A percentile compares a stretch with the other conserved stretches of the same genome.
Evolutionary conservation across 345 rosid species (phyloP).

Genomic region (Noccaea caerulescens): DNA sequence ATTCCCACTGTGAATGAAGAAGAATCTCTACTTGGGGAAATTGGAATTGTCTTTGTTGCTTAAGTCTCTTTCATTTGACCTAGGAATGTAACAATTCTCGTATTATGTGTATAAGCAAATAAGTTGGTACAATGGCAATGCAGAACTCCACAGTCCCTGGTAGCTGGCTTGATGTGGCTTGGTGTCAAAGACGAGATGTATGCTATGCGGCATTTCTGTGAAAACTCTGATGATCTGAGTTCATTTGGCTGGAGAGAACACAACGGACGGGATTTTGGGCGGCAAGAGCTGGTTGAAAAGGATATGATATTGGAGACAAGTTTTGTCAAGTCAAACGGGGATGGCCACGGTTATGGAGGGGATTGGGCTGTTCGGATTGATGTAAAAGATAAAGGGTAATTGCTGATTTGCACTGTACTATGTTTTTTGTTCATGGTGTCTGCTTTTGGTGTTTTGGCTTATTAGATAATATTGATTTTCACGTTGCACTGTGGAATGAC

Average conservation of each 20-base stretch:
- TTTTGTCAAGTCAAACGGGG: conserved; percentile 75
- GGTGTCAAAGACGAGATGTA: conserved; percentile 85
- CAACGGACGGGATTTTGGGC: conserved; percentile 93
- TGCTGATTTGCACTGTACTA: conserved; percentile 23
- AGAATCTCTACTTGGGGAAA: not conserved
- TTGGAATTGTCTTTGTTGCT: no score
- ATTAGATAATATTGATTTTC: conserved; percentile 4
- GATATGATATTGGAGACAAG: conserved; percentile 73
- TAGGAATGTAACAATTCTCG: not conserved
- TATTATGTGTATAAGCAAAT: conserved; percentile 15
- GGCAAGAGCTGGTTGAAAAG: conserved; percentile 78
- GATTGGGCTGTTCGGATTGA: conserved; percentile 90
- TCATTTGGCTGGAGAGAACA: conserved; percentile 88
- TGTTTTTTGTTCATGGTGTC: not conserved
- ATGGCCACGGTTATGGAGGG: conserved; percentile 89
- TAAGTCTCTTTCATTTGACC: not conserved
- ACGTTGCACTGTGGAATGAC: conserved; percentile 20
- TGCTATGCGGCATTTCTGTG: conserved; percentile 80
- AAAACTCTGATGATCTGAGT: conserved; percentile 80
- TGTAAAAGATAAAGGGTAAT: conserved; percentile 64
- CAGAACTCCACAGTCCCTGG: conserved; percentile 79
- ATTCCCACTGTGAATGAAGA: not conserved
- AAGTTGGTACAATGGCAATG: conserved; percentile 32
- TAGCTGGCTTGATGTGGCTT: conserved; percentile 98
- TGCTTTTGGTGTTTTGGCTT: not conserved